phyloP scores from a whole-genome alignment of 495 filamentous ascomycete genomes.

The Penicillium taxi region DNA sequence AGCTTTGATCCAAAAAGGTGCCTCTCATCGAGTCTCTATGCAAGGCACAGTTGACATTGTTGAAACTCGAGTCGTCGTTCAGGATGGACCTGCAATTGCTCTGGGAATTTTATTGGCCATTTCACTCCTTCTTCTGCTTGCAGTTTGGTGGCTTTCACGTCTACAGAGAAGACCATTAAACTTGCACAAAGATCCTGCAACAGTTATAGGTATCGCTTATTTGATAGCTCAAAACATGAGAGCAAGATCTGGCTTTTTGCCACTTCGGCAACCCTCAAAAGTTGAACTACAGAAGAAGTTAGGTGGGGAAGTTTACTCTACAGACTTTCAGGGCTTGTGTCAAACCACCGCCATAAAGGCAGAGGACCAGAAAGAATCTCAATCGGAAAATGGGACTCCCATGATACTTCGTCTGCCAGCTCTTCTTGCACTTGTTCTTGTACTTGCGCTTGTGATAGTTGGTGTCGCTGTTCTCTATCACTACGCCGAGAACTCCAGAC shows the following conservation, averaged over 20 bases:
- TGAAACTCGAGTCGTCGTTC: constrained; percentile 12
- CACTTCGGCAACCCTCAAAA: constrained; percentile 7
- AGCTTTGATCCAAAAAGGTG: constrained; percentile 9
- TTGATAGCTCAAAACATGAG: constrained; percentile 6
- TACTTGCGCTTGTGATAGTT: constrained; percentile 12
- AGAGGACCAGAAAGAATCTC: neutral
- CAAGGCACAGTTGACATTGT: constrained; percentile 5
- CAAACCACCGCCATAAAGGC: neutral
- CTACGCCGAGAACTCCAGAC: constrained; percentile 9
- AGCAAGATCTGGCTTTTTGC: constrained; percentile 2
- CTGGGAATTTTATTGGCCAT: constrained; percentile 12
- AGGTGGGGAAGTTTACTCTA: constrained; percentile 5
- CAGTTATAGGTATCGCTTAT: constrained; percentile 4
- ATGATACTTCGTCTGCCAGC: constrained; percentile 16
- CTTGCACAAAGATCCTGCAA: constrained; percentile 13
- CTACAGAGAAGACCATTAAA: constrained; percentile 10
- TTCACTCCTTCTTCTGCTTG: constrained; percentile 13
- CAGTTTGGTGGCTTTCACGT: constrained; percentile 10
- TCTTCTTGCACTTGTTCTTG: constrained; percentile 9
- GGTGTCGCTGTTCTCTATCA: constrained; percentile 22
- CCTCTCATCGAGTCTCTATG: neutral
- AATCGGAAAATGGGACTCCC: constrained; percentile 14
- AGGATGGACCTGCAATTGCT: constrained; percentile 13
- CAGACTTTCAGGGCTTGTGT: constrained; percentile 8
- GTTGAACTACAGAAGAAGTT: constrained; percentile 8